Conservation (phyloP, 208 protist species). For the Crithidia thermophila region DNA sequence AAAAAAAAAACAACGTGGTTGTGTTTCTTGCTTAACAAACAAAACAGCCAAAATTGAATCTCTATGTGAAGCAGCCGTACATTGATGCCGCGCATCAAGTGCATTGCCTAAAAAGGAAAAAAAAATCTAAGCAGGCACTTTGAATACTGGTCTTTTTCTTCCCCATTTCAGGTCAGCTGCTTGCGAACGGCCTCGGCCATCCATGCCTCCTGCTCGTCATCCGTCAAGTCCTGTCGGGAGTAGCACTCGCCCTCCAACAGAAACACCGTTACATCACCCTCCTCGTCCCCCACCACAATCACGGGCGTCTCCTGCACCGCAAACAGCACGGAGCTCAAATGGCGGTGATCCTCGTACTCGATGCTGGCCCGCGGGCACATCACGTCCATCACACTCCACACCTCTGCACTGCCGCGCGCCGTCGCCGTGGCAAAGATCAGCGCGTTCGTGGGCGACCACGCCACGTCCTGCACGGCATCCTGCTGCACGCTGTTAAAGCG, state of each 20-base stretch:
- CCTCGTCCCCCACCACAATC: conserved; percentile 89
- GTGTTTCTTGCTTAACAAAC: too few relatives aligned
- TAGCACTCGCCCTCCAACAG: conserved; percentile 46
- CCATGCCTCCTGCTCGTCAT: conserved; percentile 83
- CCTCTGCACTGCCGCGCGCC: conserved; percentile 81
- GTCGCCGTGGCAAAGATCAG: conserved; percentile 94
- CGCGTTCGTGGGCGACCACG: conserved; percentile 92
- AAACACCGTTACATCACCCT: conserved; percentile 90
- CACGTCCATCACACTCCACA: conserved; percentile 77
- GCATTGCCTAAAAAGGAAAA: not conserved
- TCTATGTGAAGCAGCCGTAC: too few relatives aligned
- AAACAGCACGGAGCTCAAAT: conserved; percentile 85
- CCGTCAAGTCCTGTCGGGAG: conserved; percentile 50
- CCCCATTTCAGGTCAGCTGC: conserved; percentile 32
- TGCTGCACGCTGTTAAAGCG: conserved; percentile 87
- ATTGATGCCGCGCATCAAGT: not conserved
- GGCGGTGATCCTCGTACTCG: conserved; percentile 70
- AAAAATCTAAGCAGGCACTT: conserved; percentile 15
- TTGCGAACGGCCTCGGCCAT: conserved; percentile 75
- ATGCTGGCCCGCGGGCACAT: conserved; percentile 75
- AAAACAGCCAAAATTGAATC: too few relatives aligned
- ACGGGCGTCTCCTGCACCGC: conserved; percentile 86
- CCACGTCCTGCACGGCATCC: conserved; percentile 93
- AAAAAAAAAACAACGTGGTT: too few relatives aligned
- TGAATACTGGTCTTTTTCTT: conserved; percentile 4